Conservation (phyloP, 495 filamentous ascomycete genomes). For the Xylaria nigripes region DNA sequence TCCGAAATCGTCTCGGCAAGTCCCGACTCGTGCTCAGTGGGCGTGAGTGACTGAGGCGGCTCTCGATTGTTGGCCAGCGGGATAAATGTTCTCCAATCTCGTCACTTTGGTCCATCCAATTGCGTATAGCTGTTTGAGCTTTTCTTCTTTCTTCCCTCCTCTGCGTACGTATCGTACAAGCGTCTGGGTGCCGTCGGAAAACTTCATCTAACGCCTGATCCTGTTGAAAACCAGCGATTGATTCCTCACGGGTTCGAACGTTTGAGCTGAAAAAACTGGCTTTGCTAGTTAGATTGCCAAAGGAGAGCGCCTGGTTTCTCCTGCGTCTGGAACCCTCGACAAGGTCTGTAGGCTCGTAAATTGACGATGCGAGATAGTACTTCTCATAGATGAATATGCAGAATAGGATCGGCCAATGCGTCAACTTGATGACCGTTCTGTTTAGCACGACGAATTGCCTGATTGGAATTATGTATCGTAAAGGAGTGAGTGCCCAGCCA, state of each 20-base stretch:
- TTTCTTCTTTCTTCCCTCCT: constrained; percentile 52
- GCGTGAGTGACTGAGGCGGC: constrained; percentile 32
- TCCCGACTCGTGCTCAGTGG: constrained; percentile 38
- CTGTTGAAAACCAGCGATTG: constrained; percentile 75
- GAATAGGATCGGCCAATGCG: constrained; percentile 79
- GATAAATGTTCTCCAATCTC: constrained; percentile 53
- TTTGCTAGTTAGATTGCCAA: constrained; percentile 43
- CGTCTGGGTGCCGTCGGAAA: constrained; percentile 53
- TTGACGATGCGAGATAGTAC: constrained; percentile 54
- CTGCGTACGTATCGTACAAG: constrained; percentile 37
- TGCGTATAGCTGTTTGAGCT: constrained; percentile 65
- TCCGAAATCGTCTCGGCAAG: constrained; percentile 30
- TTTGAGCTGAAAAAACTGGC: constrained; percentile 58
- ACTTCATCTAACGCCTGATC: constrained; percentile 89
- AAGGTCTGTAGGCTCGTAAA: constrained; percentile 71
- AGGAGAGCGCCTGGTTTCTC: constrained; percentile 41
- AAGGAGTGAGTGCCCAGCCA: constrained; percentile 74
- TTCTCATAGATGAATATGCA: constrained; percentile 83
- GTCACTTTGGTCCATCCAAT: constrained; percentile 76
- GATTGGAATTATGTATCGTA: constrained; percentile 71
- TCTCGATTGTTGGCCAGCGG: constrained; percentile 41
- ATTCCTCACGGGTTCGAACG: constrained; percentile 67
- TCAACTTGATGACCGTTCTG: constrained; percentile 77
- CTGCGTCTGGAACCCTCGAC: constrained; percentile 38
- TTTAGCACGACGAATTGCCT: constrained; percentile 72